Evolutionary conservation across 1,139 yeast species (phyloP).

Genomic region (Protomyces lactucae-debilis): DNA sequence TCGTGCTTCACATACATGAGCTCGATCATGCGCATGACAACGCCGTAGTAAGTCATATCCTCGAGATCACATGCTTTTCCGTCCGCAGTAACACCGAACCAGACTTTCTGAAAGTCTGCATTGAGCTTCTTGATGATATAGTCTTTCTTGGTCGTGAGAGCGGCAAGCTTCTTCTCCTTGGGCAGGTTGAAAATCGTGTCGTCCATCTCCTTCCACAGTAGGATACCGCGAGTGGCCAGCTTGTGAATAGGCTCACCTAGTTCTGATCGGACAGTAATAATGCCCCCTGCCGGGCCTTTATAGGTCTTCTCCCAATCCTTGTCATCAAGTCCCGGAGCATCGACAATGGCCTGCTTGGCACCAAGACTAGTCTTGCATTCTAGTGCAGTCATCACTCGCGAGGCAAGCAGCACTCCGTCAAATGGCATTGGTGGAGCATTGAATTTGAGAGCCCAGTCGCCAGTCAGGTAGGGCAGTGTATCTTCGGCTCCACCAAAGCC

Average conservation of each 20-base stretch:
- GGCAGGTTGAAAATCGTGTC: constrained; percentile 88
- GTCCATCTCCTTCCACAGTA: constrained; percentile 95
- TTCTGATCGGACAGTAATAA: constrained; percentile 91
- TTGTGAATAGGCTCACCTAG: constrained; percentile 99
- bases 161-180: constrained; percentile 78
- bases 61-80: constrained; percentile 64
- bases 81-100: constrained; percentile 77
- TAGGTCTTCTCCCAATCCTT: constrained; percentile 88
- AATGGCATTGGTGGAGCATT: constrained; percentile 98
- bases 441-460: constrained; percentile 82
- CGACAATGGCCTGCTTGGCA: constrained; percentile 87
- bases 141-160: constrained; percentile 75
- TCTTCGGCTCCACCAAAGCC: constrained; percentile 97
- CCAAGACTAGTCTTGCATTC: constrained; percentile 92
- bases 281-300: constrained; percentile 94
- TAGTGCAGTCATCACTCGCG: constrained; percentile 95
- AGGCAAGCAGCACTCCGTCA: constrained; percentile 94
- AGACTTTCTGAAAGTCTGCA: constrained; percentile 94
- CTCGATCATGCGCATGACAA: constrained; percentile 80
- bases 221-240: constrained; percentile 95
- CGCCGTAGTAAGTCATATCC: constrained; percentile 94
- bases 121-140: constrained; percentile 79
- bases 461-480: constrained; percentile 94
- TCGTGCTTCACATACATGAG: constrained; percentile 79
- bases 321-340: constrained; percentile 86